Conservation (phyloP, 108 stramenopile genomes). For the Cyclotella baltica region DNA sequence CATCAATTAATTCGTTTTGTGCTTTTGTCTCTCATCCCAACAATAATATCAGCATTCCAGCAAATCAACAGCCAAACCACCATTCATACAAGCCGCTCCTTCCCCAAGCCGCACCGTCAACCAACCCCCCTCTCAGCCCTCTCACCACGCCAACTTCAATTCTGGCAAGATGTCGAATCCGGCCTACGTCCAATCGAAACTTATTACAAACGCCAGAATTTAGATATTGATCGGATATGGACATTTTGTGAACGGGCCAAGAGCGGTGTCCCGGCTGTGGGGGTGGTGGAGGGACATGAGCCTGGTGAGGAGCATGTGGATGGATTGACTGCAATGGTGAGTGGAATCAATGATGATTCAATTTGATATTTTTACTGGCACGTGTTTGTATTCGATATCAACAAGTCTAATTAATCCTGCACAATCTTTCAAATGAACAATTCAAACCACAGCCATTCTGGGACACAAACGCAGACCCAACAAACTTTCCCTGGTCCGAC, state of each 20-base stretch:
- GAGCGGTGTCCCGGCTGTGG: slow-evolving; percentile 61
- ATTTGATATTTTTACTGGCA: neutral
- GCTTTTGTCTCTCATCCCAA: no score
- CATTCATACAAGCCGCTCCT: neutral
- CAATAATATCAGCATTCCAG: no score
- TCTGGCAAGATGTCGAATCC: slow-evolving; percentile 86
- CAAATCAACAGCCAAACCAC: no score
- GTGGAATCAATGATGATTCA: neutral
- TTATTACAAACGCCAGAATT: slow-evolving; percentile 65
- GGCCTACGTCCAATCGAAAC: slow-evolving; percentile 77
- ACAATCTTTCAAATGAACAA: neutral
- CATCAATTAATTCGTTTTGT: no score
- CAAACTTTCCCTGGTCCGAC: slow-evolving; percentile 86
- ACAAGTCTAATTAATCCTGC: neutral
- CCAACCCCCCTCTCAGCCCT: neutral
- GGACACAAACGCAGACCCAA: slow-evolving; percentile 58
- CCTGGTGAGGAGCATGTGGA: slow-evolving; percentile 92
- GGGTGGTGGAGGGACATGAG: slow-evolving; percentile 67
- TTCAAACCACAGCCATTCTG: slow-evolving; percentile 69
- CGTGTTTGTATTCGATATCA: neutral
- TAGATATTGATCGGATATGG: slow-evolving; percentile 72
- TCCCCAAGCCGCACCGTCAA: neutral
- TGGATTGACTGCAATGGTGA: slow-evolving; percentile 82
- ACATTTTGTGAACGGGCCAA: slow-evolving; percentile 68
- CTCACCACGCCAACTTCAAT: slow-evolving; percentile 81